These are phyloP conservation scores for Aegilops longissima DNA, from an alignment of 176 grass and related monocot genomes.

Conservation along the genomic window DNA sequence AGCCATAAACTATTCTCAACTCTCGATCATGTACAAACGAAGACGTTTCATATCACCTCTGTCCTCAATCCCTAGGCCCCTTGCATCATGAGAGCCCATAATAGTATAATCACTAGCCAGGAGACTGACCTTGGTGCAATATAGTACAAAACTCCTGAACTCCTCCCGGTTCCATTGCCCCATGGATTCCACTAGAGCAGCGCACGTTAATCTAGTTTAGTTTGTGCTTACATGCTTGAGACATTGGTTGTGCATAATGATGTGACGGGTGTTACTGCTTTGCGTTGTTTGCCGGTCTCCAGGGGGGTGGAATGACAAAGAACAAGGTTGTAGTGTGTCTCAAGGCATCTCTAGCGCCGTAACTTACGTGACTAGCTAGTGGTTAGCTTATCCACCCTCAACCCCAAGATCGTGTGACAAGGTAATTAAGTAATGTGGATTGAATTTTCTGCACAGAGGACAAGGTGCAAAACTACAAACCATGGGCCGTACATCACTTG, in stretches of 20 bases:
- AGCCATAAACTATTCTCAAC: constrained; percentile 19
- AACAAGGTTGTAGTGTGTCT: constrained; percentile 54
- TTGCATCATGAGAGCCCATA: constrained; percentile 22
- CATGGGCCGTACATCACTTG: not conserved
- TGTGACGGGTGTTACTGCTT: constrained; percentile 22
- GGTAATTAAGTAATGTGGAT: not conserved
- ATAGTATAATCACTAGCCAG: constrained; percentile 22
- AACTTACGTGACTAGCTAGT: constrained; percentile 30
- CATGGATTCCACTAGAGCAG: constrained; percentile 35
- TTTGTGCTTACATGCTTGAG: constrained; percentile 40
- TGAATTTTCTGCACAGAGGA: constrained; percentile 32
- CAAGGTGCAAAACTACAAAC: constrained; percentile 34
- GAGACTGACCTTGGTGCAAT: not conserved
- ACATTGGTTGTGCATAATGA: not conserved
- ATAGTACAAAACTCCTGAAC: constrained; percentile 29
- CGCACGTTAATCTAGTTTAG: constrained; percentile 26
- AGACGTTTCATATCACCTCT: not conserved
- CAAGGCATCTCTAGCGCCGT: constrained; percentile 40
- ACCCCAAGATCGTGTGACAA: not conserved
- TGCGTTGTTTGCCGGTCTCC: constrained; percentile 21
- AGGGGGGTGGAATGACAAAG: constrained; percentile 25
- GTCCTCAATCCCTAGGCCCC: constrained; percentile 35
- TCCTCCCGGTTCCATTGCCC: constrained; percentile 56
- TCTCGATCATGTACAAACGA: constrained; percentile 9
- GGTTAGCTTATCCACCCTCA: constrained; percentile 22